These are phyloP conservation scores for Leishmania gerbilli DNA, from an alignment of 208 protist species.

Conservation along the genomic window DNA sequence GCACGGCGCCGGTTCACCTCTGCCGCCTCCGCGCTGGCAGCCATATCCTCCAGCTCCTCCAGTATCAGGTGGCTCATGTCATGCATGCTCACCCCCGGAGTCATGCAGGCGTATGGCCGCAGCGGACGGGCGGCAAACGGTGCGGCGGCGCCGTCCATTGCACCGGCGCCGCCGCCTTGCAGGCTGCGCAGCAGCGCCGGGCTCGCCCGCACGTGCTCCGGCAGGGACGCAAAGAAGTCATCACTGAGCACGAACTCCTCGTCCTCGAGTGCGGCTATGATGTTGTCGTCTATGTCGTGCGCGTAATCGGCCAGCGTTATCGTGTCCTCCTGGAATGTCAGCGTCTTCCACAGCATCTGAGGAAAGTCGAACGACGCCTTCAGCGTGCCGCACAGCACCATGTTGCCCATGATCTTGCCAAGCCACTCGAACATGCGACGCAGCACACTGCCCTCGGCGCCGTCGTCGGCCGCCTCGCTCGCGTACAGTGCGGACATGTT, in stretches of 20 bases:
- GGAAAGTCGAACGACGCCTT: constrained; percentile 76
- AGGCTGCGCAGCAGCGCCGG: constrained; percentile 10
- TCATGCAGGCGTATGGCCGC: constrained; percentile 42
- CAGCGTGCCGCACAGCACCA: constrained; percentile 77
- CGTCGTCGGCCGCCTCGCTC: constrained; percentile 45
- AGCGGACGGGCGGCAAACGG: constrained; percentile 24
- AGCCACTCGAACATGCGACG: constrained; percentile 70
- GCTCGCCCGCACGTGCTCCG: constrained; percentile 27
- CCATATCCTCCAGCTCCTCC: constrained; percentile 36
- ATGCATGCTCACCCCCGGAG: constrained; percentile 42
- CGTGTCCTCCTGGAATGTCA: constrained; percentile 64
- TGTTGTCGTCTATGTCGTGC: constrained; percentile 84
- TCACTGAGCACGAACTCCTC: constrained; percentile 82
- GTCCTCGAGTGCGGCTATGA: constrained; percentile 63
- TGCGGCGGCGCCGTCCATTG: background rate
- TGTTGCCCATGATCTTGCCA: constrained; percentile 87
- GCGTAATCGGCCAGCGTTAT: constrained; percentile 80
- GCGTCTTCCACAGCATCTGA: constrained; percentile 86
- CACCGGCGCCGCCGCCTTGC: constrained; percentile 1
- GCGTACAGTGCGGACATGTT: constrained; percentile 70
- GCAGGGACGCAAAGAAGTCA: constrained; percentile 61
- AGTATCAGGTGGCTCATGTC: constrained; percentile 28
- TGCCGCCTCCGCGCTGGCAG: constrained; percentile 25
- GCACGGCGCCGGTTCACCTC: constrained; percentile 43
- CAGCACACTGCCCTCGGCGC: constrained; percentile 38